Conservation (phyloP, 257 asterid genomes). For the Solanum neorickii region DNA sequence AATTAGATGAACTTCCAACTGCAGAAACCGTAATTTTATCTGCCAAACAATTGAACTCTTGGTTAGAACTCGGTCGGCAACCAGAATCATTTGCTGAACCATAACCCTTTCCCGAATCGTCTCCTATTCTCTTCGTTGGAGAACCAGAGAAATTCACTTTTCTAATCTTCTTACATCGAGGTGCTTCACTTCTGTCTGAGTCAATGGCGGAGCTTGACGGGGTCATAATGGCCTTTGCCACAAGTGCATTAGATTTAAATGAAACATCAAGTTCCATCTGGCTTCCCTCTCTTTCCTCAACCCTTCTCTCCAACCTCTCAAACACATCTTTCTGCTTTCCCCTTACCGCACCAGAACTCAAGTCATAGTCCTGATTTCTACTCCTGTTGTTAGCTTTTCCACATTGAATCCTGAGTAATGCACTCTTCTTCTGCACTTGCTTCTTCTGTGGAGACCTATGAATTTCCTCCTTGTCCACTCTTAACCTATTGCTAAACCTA, state of each 20-base stretch:
- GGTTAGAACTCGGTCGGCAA: slow-evolving; percentile 12
- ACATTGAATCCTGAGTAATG: slow-evolving; percentile 32
- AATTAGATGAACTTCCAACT: slow-evolving; percentile 2
- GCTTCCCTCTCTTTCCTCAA: slow-evolving; percentile 39
- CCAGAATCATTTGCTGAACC: slow-evolving; percentile 8
- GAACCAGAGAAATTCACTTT: slow-evolving; percentile 13
- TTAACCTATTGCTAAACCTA: slow-evolving; percentile 35
- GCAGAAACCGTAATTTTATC: slow-evolving; percentile 16
- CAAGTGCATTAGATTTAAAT: slow-evolving; percentile 66
- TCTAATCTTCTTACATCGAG: slow-evolving; percentile 15
- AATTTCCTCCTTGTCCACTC: slow-evolving; percentile 17
- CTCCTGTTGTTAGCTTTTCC: slow-evolving; percentile 32
- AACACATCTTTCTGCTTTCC: slow-evolving; percentile 25
- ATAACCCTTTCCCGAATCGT: slow-evolving; percentile 10
- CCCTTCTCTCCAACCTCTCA: slow-evolving; percentile 13
- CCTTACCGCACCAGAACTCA: slow-evolving; percentile 17
- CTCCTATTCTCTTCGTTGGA: slow-evolving; percentile 12
- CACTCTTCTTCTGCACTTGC: slow-evolving; percentile 35
- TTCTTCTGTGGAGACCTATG: slow-evolving; percentile 33
- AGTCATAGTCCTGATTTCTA: slow-evolving; percentile 20
- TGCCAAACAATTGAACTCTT: slow-evolving; percentile 10
- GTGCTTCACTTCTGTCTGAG: slow-evolving; percentile 3
- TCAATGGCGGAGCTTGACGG: slow-evolving; percentile 28
- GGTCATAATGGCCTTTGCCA: slow-evolving; percentile 59
- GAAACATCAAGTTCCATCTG: slow-evolving; percentile 70